Percentiles rank a stretch among this genome's conserved stretches.
phyloP scores from a whole-genome alignment of 495 filamentous ascomycete genomes.

The Hypoxylon crocopeplum region DNA sequence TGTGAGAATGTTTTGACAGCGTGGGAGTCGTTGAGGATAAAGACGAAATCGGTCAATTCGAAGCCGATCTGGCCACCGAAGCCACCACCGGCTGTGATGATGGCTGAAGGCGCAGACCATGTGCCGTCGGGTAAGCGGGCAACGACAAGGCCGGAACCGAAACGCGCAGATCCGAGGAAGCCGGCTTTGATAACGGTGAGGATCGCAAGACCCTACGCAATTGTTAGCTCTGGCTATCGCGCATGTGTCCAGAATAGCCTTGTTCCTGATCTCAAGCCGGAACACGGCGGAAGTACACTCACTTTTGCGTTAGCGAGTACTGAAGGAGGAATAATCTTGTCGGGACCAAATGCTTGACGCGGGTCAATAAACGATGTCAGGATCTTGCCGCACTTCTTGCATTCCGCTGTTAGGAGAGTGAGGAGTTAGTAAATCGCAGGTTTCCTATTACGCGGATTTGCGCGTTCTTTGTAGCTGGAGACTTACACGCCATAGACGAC shows the following conservation, averaged over 20 bases:
- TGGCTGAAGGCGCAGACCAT: conserved; percentile 95
- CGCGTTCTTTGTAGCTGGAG: conserved; percentile 1
- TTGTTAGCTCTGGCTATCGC: conserved; percentile 20
- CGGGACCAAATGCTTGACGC: conserved; percentile 90
- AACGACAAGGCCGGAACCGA: conserved; percentile 92
- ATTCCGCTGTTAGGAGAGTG: conserved; percentile 67
- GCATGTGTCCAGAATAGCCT: background rate
- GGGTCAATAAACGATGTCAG: conserved; percentile 95
- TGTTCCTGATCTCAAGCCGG: background rate
- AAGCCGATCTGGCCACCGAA: conserved; percentile 98
- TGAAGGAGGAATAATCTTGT: conserved; percentile 95
- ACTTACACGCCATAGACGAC: conserved; percentile 65
- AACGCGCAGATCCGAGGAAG: conserved; percentile 90
- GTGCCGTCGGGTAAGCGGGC: conserved; percentile 88
- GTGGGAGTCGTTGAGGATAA: conserved; percentile 92
- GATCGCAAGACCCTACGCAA: conserved; percentile 82
- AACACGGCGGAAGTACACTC: conserved; percentile 33
- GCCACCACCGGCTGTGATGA: conserved; percentile 87
- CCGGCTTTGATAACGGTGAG: conserved; percentile 96
- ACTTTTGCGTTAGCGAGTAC: conserved; percentile 93
- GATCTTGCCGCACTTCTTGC: conserved; percentile 91
- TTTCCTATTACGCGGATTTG: conserved; percentile 1
- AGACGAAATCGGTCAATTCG: conserved; percentile 98
- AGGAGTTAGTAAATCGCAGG: conserved; percentile 7
- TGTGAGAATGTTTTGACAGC: conserved; percentile 97